Percentiles rank a stretch among this genome's conserved stretches.
These are phyloP conservation scores for Penicillium sp. DNA, from an alignment of 2,329 filamentous ascomycete genomes.

Conservation along the genomic window DNA sequence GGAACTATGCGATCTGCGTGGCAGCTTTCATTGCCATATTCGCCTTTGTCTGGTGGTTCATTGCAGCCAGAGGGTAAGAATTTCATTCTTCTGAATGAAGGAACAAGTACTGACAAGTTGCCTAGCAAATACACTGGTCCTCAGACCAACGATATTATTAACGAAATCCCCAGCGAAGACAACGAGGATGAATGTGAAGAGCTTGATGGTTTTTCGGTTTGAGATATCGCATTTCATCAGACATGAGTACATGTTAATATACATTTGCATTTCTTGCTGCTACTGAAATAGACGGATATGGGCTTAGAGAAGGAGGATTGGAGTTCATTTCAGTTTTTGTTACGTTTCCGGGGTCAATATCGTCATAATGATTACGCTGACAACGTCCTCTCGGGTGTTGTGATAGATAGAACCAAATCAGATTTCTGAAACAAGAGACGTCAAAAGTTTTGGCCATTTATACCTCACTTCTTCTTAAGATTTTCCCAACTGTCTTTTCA, in stretches of 20 bases:
- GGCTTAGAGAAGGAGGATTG: neutral
- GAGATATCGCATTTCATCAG: neutral
- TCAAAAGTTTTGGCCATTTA: neutral
- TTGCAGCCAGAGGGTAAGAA: constrained; percentile 47
- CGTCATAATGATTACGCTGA: neutral
- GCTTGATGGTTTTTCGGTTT: neutral
- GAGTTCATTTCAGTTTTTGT: neutral
- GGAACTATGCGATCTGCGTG: constrained; percentile 58
- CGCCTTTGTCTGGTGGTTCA: constrained; percentile 57
- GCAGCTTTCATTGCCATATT: constrained; percentile 56
- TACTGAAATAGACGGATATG: neutral
- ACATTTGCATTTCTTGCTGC: neutral
- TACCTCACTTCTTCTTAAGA: neutral
- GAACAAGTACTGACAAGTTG: constrained; percentile 12
- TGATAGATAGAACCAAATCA: neutral
- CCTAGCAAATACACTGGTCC: constrained; percentile 64
- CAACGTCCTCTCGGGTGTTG: neutral
- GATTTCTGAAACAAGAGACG: neutral
- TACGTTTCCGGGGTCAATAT: neutral
- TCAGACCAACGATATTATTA: constrained; percentile 59
- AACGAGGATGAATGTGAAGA: constrained; percentile 28
- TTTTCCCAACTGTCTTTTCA: neutral
- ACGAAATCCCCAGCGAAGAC: constrained; percentile 44
- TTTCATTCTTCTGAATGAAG: constrained; percentile 16
- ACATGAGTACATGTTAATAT: neutral